Percentiles rank a stretch among this genome's conserved stretches.
Conservation (phyloP, 2,329 filamentous ascomycete species). For the Ascomycota sp. region DNA sequence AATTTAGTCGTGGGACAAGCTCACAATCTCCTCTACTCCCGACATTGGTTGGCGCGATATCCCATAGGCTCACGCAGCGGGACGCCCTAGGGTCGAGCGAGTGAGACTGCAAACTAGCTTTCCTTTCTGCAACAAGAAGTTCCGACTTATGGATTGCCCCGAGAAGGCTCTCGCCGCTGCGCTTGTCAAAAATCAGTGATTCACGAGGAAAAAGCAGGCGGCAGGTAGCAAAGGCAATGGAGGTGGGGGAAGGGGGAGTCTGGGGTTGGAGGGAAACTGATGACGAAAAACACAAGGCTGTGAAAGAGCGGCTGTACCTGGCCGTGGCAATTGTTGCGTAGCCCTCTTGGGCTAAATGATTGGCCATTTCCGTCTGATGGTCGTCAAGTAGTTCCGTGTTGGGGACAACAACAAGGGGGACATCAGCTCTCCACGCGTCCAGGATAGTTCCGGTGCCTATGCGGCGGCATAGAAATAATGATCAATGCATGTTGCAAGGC, state of each 20-base stretch:
- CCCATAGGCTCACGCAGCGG: slow-evolving; percentile 11
- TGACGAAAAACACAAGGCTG: not conserved
- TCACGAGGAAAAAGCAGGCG: too few relatives aligned
- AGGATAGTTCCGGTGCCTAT: slow-evolving; percentile 78
- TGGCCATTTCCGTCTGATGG: slow-evolving; percentile 75
- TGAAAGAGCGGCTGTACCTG: slow-evolving; percentile 24
- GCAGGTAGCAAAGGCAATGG: not conserved
- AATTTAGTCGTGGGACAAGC: slow-evolving; percentile 19
- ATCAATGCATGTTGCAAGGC: too few relatives aligned
- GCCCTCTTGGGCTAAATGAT: slow-evolving; percentile 49
- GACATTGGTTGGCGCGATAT: slow-evolving; percentile 13
- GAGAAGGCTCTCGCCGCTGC: slow-evolving; percentile 12
- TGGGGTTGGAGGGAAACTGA: not conserved
- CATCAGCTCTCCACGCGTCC: slow-evolving; percentile 52
- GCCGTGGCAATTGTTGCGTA: slow-evolving; percentile 57
- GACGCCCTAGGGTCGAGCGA: slow-evolving; percentile 3
- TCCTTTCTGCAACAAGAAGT: slow-evolving; percentile 15
- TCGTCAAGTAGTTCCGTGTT: slow-evolving; percentile 71
- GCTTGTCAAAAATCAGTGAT: not conserved
- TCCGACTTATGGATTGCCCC: slow-evolving; percentile 16
- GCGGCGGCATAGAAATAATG: too few relatives aligned
- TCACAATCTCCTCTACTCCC: slow-evolving; percentile 12
- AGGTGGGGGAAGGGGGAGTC: not conserved
- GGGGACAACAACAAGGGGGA: slow-evolving; percentile 74
- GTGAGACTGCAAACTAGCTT: slow-evolving; percentile 14